phyloP scores from a whole-genome alignment of 495 filamentous ascomycete genomes.

The Aspergillus sparsus region DNA sequence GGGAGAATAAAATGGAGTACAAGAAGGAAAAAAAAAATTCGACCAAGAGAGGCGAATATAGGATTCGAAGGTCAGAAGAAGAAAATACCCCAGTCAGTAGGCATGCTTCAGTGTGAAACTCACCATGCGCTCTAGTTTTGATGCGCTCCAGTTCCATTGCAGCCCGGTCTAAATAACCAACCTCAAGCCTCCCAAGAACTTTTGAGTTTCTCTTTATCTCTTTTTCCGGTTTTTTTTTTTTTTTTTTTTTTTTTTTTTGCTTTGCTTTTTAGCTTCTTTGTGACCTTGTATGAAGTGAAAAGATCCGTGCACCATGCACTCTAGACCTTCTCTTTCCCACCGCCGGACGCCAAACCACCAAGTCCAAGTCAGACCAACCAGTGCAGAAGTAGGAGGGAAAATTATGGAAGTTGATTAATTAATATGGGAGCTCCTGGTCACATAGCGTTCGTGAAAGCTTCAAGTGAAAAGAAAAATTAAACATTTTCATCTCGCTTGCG shows the following conservation, averaged over 20 bases:
- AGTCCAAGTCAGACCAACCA: conserved; percentile 30
- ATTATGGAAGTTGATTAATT: conserved; percentile 24
- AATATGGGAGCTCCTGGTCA: conserved; percentile 47
- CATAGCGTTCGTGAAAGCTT: conserved; percentile 39
- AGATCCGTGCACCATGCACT: conserved; percentile 29
- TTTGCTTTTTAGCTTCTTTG: conserved; percentile 8
- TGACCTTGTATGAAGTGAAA: conserved; percentile 1
- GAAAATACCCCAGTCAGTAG: conserved; percentile 24
- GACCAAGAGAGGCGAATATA: conserved; percentile 1
- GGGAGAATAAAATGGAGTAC: conserved; percentile 22
- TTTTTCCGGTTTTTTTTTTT: conserved; percentile 6
- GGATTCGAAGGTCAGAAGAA: conserved; percentile 15
- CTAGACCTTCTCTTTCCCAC: conserved; percentile 30
- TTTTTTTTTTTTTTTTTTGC: conserved; percentile 7
- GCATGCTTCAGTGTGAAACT: conserved; percentile 22
- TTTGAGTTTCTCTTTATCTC: not conserved
- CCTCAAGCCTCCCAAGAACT: conserved; percentile 12
- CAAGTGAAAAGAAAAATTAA: conserved; percentile 28
- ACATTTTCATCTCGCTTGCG: conserved; percentile 64
- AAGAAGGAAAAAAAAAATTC: conserved; percentile 24
- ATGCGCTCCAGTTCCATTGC: conserved; percentile 23
- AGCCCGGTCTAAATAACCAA: conserved; percentile 25
- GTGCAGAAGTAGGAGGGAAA: conserved; percentile 17
- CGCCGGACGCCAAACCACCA: conserved; percentile 46
- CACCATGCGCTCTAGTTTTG: conserved; percentile 35